These are phyloP conservation scores for Erodium maritimum DNA, from an alignment of 345 rosid genomes.

Conservation along the genomic window DNA sequence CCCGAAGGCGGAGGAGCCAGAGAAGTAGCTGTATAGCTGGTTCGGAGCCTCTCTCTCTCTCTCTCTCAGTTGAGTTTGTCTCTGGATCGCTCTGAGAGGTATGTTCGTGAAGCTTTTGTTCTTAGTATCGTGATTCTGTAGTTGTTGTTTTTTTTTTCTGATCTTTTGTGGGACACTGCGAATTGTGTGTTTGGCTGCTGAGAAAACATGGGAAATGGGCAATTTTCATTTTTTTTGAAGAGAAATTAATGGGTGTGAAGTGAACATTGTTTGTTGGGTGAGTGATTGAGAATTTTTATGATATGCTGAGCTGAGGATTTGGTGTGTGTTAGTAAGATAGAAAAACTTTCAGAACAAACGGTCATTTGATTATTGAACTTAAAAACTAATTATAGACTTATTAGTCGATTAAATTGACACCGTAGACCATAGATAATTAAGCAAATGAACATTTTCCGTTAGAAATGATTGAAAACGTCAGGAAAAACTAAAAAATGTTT, in stretches of 20 bases:
- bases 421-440: no score
- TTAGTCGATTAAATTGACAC: no score
- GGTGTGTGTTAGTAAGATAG: background rate
- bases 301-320: background rate
- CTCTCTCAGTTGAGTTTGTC: background rate
- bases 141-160: background rate
- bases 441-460: no score
- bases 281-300: background rate
- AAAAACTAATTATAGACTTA: no score
- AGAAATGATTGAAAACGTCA: no score
- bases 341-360: no score
- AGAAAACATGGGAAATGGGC: background rate
- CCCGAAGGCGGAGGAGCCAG: background rate
- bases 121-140: background rate
- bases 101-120: background rate
- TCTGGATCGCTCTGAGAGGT: background rate
- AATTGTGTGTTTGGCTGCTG: background rate
- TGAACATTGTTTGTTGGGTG: background rate
- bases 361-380: no score
- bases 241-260: no score
- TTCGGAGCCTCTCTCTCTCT: background rate
- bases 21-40: background rate
- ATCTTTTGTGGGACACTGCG: background rate
- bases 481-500: no score
- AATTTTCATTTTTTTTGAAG: no score